Conservation (phyloP, 2,329 filamentous ascomycete genomes). For the Diaporthe sp. region DNA sequence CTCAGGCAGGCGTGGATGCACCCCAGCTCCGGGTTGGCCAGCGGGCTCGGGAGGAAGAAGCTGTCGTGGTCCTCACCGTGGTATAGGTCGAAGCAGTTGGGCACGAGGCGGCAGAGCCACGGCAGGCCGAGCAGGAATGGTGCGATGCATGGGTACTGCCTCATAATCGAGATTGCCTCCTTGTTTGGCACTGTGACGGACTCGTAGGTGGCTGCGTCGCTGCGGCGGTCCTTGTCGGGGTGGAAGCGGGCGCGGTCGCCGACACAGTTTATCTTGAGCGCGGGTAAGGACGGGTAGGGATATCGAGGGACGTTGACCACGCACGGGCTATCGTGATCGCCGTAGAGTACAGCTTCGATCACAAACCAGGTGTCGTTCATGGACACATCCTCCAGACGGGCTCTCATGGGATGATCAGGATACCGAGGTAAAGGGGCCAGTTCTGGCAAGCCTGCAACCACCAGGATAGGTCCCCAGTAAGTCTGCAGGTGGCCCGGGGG, state of each 20-base stretch:
- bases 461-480: not conserved
- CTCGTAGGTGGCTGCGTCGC: not conserved
- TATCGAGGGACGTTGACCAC: not conserved
- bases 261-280: not conserved
- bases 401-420: too few species aligned
- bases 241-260: not conserved
- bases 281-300: not conserved
- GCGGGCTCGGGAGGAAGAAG: too few species aligned
- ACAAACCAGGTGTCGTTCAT: too few species aligned
- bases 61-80: too few species aligned
- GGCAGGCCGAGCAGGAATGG: not conserved
- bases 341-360: not conserved
- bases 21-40: not conserved
- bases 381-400: too few species aligned
- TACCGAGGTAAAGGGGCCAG: not conserved
- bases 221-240: not conserved
- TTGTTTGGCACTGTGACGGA: not conserved
- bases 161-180: accelerated
- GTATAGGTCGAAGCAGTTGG: not conserved
- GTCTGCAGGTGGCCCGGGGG: not conserved
- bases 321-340: not conserved
- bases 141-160: not conserved
- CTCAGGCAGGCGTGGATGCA: too few species aligned
- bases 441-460: not conserved
- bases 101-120: not conserved